Evolutionary conservation across 2,329 filamentous ascomycete species (phyloP).

Genomic region (Emergomyces pasteurianus): DNA sequence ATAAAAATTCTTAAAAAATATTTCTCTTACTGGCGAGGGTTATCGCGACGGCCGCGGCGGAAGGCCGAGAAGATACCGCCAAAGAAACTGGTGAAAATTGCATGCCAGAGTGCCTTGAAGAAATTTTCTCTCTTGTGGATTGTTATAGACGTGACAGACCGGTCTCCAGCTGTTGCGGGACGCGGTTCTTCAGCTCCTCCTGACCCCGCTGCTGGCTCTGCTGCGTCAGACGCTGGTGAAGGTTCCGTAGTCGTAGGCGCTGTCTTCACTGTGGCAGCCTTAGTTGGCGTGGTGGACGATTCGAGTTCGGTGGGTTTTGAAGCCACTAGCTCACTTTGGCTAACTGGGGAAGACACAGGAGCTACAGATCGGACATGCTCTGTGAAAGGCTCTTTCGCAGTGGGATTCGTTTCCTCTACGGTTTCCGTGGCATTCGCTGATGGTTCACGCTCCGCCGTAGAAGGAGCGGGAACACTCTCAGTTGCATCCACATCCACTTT

Average conservation of each 20-base stretch:
- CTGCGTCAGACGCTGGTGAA: not conserved
- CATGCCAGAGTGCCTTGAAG: slow-evolving; percentile 29
- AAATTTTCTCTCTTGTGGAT: slow-evolving; percentile 25
- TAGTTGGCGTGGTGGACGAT: not conserved
- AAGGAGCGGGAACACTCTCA: not conserved
- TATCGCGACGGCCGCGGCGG: slow-evolving; percentile 22
- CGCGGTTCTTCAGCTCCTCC: slow-evolving; percentile 5
- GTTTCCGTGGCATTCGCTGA: not conserved
- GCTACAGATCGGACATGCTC: not conserved
- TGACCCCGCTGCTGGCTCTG: not conserved
- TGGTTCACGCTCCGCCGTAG: not conserved
- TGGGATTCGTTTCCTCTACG: not conserved
- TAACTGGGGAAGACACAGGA: not conserved
- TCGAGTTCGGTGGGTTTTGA: slow-evolving; percentile 1
- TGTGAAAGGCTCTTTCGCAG: not conserved
- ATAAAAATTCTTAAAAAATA: slow-evolving; percentile 4
- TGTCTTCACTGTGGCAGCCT: slow-evolving; percentile 17
- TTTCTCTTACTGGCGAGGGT: slow-evolving; percentile 17
- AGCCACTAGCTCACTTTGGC: not conserved
- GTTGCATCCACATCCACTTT: not conserved
- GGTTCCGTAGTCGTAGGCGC: not conserved
- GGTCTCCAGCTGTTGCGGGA: slow-evolving; percentile 15
- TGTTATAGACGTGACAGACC: slow-evolving; percentile 28
- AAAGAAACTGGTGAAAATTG: slow-evolving; percentile 30
- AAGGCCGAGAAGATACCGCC: slow-evolving; percentile 28